Base-by-base conservation (phyloP, 495 filamentous ascomycete species). In the Penicillium turbatum region DNA sequence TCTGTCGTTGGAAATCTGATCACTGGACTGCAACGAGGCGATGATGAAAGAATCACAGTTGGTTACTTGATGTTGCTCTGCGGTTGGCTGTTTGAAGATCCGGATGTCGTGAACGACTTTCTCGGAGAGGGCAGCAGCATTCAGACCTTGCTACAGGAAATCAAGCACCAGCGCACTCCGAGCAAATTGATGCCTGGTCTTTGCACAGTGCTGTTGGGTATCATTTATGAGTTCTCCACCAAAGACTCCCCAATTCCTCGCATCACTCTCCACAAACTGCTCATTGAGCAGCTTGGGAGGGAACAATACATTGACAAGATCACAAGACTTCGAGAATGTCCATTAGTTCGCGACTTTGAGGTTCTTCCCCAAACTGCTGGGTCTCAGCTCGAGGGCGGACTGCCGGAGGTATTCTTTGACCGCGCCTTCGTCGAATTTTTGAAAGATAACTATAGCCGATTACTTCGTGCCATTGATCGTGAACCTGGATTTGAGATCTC, bases 141-240 rank as follows among this genome's bases (percentile, higher is more conserved):
- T 12, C 89, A 96, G 63, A 88, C 83, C 19, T 80, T 98, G 11
- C 79, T 95, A 24, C 86, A 91, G 61, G 82, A 86, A 34, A 82
- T 85, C 30, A 81, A 85, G 29, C 80, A 82, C 46, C 82, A 82
- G 50, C 71, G 75, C 31, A 70, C 66, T 17, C 79, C 81, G 13
- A 78, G 79, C 35, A 72, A 76, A n/a, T 72, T 96, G 39, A 77
- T 90, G 17, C 86, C 88, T 56, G 93, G 93, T 1, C 76, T 99
- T 16, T 91, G 85, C 66, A 86, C 90, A 11, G 82, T 89, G 57
- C 72, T 97, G 3, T 74, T 96, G 5, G 95, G 92, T 31, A 87
- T 95, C 30, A 75, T 96, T 21, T 99, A 97, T 63, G 93, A 99
- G 62, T 99, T 97, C 60, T 97, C 92, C 16, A 96, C 92, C 9